Percentiles rank a stretch among this genome's conserved stretches.
These are phyloP conservation scores for Aureobasidium uvarum DNA, from an alignment of 2,329 filamentous ascomycete species.

Conservation along the genomic window DNA sequence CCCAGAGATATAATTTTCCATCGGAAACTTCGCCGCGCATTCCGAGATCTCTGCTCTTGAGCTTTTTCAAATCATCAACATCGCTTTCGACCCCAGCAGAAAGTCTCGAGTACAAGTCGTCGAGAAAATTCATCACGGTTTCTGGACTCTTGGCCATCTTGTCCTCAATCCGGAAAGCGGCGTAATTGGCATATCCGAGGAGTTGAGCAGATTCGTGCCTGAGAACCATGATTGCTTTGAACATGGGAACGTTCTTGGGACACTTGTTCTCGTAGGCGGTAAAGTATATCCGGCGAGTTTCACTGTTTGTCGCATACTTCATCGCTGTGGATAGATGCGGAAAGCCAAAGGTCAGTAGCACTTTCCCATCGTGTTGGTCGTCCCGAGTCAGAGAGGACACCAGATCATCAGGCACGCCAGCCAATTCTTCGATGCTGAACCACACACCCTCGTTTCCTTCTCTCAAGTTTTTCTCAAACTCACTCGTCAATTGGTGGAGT, in stretches of 20 bases:
- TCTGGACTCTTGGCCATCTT: slow-evolving; percentile 81
- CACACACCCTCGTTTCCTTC: slow-evolving; percentile 77
- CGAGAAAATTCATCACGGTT: slow-evolving; percentile 69
- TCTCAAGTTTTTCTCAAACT: slow-evolving; percentile 76
- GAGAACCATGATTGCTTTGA: slow-evolving; percentile 70
- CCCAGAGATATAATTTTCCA: slow-evolving; percentile 41
- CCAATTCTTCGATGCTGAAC: slow-evolving; percentile 70
- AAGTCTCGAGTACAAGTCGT: slow-evolving; percentile 52
- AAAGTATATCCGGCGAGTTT: slow-evolving; percentile 66
- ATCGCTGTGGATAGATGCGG: slow-evolving; percentile 73
- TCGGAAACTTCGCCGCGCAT: neutral
- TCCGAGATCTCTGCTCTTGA: neutral
- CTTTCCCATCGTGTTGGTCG: slow-evolving; percentile 67
- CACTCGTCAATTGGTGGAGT: slow-evolving; percentile 68
- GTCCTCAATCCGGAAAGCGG: slow-evolving; percentile 72
- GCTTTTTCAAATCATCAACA: neutral
- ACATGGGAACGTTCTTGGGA: slow-evolving; percentile 68
- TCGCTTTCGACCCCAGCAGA: neutral
- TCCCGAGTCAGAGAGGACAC: slow-evolving; percentile 66
- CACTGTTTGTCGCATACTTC: slow-evolving; percentile 70
- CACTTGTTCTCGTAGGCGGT: slow-evolving; percentile 79
- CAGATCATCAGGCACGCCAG: slow-evolving; percentile 71
- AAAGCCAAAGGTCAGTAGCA: slow-evolving; percentile 74
- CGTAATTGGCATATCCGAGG: slow-evolving; percentile 73
- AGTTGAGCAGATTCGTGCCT: slow-evolving; percentile 75